Evolutionary conservation across 2,329 filamentous ascomycete genomes (phyloP).

Genomic region (Allantophomopsis lycopodina): DNA sequence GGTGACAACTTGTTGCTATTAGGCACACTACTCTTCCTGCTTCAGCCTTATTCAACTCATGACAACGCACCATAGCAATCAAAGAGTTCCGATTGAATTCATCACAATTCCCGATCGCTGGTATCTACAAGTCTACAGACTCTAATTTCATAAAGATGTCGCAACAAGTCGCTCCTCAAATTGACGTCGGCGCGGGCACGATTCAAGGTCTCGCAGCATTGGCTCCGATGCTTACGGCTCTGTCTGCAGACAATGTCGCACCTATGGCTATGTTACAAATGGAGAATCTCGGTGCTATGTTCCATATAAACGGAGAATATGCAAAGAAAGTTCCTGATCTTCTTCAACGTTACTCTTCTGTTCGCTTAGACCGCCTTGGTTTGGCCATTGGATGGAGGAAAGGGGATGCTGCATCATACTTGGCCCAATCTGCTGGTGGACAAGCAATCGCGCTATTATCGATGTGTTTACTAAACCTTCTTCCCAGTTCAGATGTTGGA

Average conservation of each 20-base stretch:
- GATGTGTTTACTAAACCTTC: too few relatives aligned
- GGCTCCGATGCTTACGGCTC: conserved; percentile 1
- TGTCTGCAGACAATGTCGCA: conserved; percentile 7
- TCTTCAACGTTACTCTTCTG: conserved; percentile 3
- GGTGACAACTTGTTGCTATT: too few relatives aligned
- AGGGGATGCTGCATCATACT: conserved; percentile 5
- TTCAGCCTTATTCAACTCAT: too few relatives aligned
- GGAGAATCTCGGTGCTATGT: conserved; percentile 5
- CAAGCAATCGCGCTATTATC: too few relatives aligned
- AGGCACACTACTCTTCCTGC: too few relatives aligned
- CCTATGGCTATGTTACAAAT: conserved; percentile 7
- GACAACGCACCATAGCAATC: too few relatives aligned
- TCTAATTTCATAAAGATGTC: not conserved
- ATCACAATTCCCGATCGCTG: too few relatives aligned
- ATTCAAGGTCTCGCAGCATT: conserved; percentile 1
- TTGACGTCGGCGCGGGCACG: not conserved
- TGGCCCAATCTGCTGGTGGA: not conserved
- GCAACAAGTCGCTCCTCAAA: not conserved
- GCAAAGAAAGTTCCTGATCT: conserved; percentile 4
- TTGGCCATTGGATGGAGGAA: conserved; percentile 7
- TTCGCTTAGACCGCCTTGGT: conserved; percentile 3
- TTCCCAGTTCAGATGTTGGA: too few relatives aligned
- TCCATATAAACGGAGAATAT: conserved; percentile 5
- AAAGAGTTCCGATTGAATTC: too few relatives aligned
- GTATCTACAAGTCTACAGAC: too few relatives aligned